Base-by-base conservation (phyloP, 1,284 basidiomycete species). In the Apiotrichum laibachii region DNA sequence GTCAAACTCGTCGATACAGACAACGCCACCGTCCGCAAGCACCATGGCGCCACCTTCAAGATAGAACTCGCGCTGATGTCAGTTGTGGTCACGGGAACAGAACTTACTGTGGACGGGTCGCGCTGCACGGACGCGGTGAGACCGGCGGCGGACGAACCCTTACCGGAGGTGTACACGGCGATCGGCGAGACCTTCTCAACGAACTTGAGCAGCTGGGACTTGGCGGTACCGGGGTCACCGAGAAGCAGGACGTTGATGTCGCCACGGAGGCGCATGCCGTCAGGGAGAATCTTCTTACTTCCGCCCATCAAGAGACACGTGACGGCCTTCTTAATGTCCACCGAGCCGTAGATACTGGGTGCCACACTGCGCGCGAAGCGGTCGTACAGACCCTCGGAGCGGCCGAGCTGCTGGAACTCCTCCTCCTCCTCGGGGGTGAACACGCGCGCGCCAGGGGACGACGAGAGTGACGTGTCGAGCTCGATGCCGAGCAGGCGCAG, bases 11-110 rank as follows among this genome's bases (percentile, higher is more conserved):
- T 99, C 96, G 72, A 99, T 99, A 75, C 96, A 99, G 21, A 99
- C 96, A 16, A 99, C 94, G 33, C 96, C 96, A 5, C 92, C 93
- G 73, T 99, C 96, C 0, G 96, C 96, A 34, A 99, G 85, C 11
- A 99, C 96, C 96, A 99, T 99, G 1, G 96, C 96, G 33, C 96
- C 96, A 7, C 96, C 96, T 81, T 99, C 96, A 11, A 99, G 85
- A 78, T 95, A 99, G 77, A 99, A 99, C 76, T 99, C 96, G 49
- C 96, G 86, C 92, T 95, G 67, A 45, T 11, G 35, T 50, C 39
- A 37, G 33, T 16, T 22, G 43, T 22, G 19, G 7, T 10, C 7
- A n/a, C 1, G n/a, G 22, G 21, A 39, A 33, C n/a, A 11, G 9
- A 7, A 77, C 88, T 65, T 70, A 94, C 92, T 34, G 94, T 90